These are phyloP conservation scores for Dendrocalamus latiflorus DNA, from an alignment of 202 grass and related monocot genomes.

Conservation along the genomic window DNA sequence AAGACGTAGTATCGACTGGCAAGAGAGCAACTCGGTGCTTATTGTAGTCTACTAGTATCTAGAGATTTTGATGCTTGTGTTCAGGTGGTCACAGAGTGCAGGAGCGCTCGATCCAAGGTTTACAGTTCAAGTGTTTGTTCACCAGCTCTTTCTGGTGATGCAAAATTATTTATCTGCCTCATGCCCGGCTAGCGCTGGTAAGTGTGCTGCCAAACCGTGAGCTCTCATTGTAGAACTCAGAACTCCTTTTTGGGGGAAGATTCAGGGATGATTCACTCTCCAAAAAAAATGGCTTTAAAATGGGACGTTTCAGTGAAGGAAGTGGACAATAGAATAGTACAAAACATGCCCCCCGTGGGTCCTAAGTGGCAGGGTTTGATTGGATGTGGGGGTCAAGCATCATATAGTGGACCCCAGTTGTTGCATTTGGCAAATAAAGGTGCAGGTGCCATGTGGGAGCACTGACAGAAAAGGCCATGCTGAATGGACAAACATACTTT, in stretches of 20 bases:
- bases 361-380: background rate
- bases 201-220: too few species aligned
- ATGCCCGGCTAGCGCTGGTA: too few species aligned
- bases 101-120: background rate
- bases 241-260: background rate
- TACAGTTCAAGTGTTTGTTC: background rate
- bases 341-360: background rate
- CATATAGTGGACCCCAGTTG: background rate
- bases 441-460: slow-evolving; percentile 3
- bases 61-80: background rate
- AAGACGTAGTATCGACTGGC: background rate
- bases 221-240: too few species aligned
- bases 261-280: background rate
- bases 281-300: background rate
- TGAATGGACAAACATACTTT: background rate
- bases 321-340: background rate
- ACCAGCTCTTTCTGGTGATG: background rate
- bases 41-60: background rate
- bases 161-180: background rate
- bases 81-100: background rate
- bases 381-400: background rate
- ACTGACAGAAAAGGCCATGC: background rate
- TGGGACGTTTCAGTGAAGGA: background rate
- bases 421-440: background rate
- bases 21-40: background rate